These are phyloP conservation scores for Allantophomopsis lycopodina DNA, from an alignment of 2,329 filamentous ascomycete species.

Conservation along the genomic window DNA sequence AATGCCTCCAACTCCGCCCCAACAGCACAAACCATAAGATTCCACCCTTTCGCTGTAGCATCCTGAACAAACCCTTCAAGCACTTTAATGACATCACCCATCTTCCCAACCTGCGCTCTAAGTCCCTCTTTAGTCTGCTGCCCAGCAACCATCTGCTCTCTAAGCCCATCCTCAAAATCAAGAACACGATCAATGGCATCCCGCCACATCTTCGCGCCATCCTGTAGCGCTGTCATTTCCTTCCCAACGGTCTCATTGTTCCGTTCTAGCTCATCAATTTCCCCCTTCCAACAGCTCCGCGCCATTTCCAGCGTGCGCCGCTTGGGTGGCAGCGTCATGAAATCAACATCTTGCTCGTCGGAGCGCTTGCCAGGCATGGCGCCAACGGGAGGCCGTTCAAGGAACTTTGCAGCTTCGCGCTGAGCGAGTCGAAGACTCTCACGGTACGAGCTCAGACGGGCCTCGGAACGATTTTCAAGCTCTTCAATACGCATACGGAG, in stretches of 20 bases:
- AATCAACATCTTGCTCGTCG: constrained; percentile 21
- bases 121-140: constrained; percentile 22
- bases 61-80: constrained; percentile 38
- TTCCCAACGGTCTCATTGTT: constrained; percentile 41
- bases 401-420: constrained; percentile 41
- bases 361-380: constrained; percentile 8
- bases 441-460: constrained; percentile 58
- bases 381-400: constrained; percentile 36
- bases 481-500: constrained; percentile 47
- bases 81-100: constrained; percentile 39
- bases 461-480: constrained; percentile 51
- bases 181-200: constrained; percentile 43
- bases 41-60: constrained; percentile 55
- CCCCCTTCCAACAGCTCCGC: constrained; percentile 54
- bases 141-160: constrained; percentile 34
- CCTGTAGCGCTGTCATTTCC: constrained; percentile 51
- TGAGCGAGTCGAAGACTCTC: constrained; percentile 55
- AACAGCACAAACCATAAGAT: constrained; percentile 60
- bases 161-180: constrained; percentile 50
- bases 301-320: constrained; percentile 59
- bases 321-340: constrained; percentile 45
- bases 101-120: constrained; percentile 33
- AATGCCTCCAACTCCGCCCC: constrained; percentile 62
- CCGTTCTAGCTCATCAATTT: constrained; percentile 39
- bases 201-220: constrained; percentile 55